phyloP scores from a whole-genome alignment of 1,284 basidiomycete species.

The Inonotus hispidus region DNA sequence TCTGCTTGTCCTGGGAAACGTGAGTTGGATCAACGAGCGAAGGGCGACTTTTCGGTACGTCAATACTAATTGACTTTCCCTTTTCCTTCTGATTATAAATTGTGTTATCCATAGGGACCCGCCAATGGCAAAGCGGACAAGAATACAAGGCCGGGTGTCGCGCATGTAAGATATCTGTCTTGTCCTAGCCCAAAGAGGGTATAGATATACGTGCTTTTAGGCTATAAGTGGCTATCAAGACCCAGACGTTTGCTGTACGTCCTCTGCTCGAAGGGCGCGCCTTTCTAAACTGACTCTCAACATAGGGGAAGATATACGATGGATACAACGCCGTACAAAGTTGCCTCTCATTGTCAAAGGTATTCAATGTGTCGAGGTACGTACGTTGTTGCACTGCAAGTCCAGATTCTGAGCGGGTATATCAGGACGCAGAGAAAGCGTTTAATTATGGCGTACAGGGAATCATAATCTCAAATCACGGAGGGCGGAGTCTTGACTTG shows the following conservation, averaged over 20 bases:
- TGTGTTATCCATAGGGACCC: slow-evolving; percentile 34
- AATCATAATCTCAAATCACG: slow-evolving; percentile 47
- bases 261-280: background rate
- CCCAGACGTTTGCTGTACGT: slow-evolving; percentile 51
- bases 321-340: slow-evolving; percentile 39
- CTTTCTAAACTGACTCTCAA: background rate
- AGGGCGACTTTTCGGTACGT: slow-evolving; percentile 22
- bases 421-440: slow-evolving; percentile 41
- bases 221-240: slow-evolving; percentile 45
- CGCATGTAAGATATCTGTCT: slow-evolving; percentile 32
- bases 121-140: slow-evolving; percentile 38
- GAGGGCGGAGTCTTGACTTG: slow-evolving; percentile 28
- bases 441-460: slow-evolving; percentile 44
- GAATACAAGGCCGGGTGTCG: slow-evolving; percentile 34
- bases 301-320: slow-evolving; percentile 31
- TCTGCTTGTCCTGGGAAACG: slow-evolving; percentile 59
- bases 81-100: background rate
- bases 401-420: background rate
- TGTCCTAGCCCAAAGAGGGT: background rate
- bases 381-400: background rate
- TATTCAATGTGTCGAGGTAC: slow-evolving; percentile 38
- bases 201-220: slow-evolving; percentile 10
- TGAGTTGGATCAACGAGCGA: slow-evolving; percentile 37
- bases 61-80: background rate
- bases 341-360: slow-evolving; percentile 49